Conservation (phyloP, 1,284 basidiomycete genomes). For the Ustilago sp. region DNA sequence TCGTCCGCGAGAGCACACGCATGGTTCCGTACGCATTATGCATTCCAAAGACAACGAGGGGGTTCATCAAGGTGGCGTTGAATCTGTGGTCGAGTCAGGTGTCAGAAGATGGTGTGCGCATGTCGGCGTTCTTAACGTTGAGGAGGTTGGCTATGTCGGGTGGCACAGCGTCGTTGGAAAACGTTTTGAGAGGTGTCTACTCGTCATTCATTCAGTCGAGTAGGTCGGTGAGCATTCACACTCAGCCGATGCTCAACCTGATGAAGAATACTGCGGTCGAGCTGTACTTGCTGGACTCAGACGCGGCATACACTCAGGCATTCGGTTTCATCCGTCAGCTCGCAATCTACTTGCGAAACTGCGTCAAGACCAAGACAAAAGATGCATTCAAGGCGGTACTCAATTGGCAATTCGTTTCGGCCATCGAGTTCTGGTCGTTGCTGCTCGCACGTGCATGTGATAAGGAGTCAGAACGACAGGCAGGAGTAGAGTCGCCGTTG, state of each 20-base stretch:
- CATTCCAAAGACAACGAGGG: slow-evolving; percentile 59
- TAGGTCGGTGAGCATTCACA: slow-evolving; percentile 85
- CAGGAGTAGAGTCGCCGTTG: slow-evolving; percentile 77
- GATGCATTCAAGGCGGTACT: slow-evolving; percentile 66
- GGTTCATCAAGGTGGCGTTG: slow-evolving; percentile 64
- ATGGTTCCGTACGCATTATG: slow-evolving; percentile 66
- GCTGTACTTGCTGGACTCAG: slow-evolving; percentile 80
- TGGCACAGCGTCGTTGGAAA: slow-evolving; percentile 85
- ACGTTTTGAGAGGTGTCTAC: slow-evolving; percentile 90
- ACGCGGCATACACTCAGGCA: slow-evolving; percentile 87
- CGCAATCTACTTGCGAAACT: slow-evolving; percentile 90
- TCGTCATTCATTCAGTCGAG: slow-evolving; percentile 83
- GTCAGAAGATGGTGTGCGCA: slow-evolving; percentile 83
- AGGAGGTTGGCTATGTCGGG: slow-evolving; percentile 82
- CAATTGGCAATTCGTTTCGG: slow-evolving; percentile 98
- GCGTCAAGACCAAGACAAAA: slow-evolving; percentile 82
- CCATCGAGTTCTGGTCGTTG: slow-evolving; percentile 94
- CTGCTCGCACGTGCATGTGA: slow-evolving; percentile 72
- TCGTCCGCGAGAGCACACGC: slow-evolving; percentile 63
- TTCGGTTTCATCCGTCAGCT: slow-evolving; percentile 97
- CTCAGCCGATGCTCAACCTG: slow-evolving; percentile 90
- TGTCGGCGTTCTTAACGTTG: slow-evolving; percentile 88
- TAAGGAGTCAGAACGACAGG: slow-evolving; percentile 43
- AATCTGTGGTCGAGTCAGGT: slow-evolving; percentile 75
- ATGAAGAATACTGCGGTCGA: slow-evolving; percentile 99